phyloP scores from a whole-genome alignment of 2,329 filamentous ascomycete genomes.

The Trichophyton benhamiae region DNA sequence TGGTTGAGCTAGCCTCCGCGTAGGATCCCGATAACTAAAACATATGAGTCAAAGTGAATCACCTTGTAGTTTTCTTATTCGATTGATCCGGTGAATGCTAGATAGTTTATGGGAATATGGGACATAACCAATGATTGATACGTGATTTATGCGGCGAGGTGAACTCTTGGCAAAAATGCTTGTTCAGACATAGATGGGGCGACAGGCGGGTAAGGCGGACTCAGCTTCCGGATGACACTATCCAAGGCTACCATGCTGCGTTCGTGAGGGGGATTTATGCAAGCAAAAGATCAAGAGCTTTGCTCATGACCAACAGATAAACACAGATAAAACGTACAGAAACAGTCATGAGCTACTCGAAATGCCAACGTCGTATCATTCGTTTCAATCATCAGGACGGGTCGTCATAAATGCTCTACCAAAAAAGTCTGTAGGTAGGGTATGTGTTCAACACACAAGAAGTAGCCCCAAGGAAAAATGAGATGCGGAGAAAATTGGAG shows the following conservation, averaged over 20 bases:
- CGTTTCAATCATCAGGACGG: background rate
- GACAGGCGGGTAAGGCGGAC: background rate
- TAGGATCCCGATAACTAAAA: too few species aligned
- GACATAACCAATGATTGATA: background rate
- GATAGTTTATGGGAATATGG: background rate
- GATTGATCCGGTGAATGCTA: background rate
- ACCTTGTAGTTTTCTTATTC: background rate
- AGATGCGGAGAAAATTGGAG: background rate
- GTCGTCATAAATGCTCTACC: background rate
- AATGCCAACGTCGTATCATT: background rate
- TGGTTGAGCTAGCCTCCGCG: too few species aligned
- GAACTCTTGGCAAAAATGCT: conserved; percentile 2
- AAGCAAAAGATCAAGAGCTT: background rate
- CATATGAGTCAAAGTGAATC: background rate
- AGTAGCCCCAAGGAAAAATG: background rate
- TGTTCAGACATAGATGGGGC: background rate
- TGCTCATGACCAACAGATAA: background rate
- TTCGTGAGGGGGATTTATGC: background rate
- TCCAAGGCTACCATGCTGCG: background rate
- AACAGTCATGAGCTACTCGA: background rate
- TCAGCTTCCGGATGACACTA: background rate
- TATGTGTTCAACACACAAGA: background rate
- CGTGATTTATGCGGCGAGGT: background rate
- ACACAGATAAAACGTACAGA: background rate
- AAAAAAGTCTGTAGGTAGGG: background rate